Conservation (phyloP, 2,329 filamentous ascomycete species). For the Geosmithia putterillii region DNA sequence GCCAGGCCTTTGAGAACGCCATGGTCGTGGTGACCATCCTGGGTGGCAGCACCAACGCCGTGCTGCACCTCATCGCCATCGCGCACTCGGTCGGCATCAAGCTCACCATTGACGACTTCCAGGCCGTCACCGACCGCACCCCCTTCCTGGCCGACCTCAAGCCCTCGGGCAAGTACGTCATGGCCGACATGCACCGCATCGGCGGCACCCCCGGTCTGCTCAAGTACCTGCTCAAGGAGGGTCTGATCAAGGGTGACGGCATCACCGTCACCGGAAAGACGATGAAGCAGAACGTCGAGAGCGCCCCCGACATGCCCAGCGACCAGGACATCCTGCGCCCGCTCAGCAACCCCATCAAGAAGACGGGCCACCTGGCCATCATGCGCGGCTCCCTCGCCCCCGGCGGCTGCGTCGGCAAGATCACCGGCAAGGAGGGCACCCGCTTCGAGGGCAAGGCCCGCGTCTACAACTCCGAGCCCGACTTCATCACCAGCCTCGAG, state of each 20-base stretch:
- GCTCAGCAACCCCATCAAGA: constrained; percentile 73
- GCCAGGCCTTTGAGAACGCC: constrained; percentile 72
- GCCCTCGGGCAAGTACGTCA: constrained; percentile 78
- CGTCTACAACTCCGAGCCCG: constrained; percentile 74
- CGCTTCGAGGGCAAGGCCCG: constrained; percentile 68
- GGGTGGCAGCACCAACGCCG: constrained; percentile 75
- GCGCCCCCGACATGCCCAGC: constrained; percentile 59
- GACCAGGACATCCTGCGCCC: constrained; percentile 76
- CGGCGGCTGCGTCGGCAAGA: constrained; percentile 80
- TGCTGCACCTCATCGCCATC: constrained; percentile 74
- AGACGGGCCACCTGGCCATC: constrained; percentile 80
- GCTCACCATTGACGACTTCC: constrained; percentile 78
- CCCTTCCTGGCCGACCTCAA: constrained; percentile 76
- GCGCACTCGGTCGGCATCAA: constrained; percentile 72
- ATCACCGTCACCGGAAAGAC: constrained; percentile 85
- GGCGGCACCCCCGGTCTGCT: constrained; percentile 80
- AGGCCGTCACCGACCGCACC: constrained; percentile 64
- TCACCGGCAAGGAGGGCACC: constrained; percentile 88
- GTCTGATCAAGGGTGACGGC: constrained; percentile 67
- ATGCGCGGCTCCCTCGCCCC: constrained; percentile 76
- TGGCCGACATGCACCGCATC: constrained; percentile 74
- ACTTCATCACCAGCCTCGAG: constrained; percentile 68
- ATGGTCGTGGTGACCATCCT: constrained; percentile 77
- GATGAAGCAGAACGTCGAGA: constrained; percentile 69
- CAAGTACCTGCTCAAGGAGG: constrained; percentile 76